Evolutionary conservation across 1,139 yeast genomes (phyloP), one percentile per base, ranked within the genome.

Genomic region (Geotrichum fermentans): DNA sequence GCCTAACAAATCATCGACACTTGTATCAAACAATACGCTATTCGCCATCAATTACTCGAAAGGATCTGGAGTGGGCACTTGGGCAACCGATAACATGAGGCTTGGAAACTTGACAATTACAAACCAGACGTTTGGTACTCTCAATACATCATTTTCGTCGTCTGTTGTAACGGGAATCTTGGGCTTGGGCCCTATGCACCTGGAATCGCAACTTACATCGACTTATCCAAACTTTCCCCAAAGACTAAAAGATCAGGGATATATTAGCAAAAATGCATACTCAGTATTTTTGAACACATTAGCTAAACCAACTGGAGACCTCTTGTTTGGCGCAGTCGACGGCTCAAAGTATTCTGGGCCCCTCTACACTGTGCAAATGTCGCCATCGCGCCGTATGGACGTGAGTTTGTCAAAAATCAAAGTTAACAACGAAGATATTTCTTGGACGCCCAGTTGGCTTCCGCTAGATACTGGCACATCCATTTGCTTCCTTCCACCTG

Each of bases 321-420:
- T 74, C 32, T 47, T 66, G 47, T 74, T 74, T 62, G 79, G 79
- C 2, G 80, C 77, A 2, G 67, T 75, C 43, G 80, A 75, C 58
- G 69, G 71, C 50, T 72, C 74, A 39, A 75, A 74, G 58, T 74
- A 70, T 57, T 41, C 61, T 1, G 77, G 77, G 3, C 49, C 55
- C 5, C 63, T 73, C 51, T 51, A 50, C 29, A 40, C 49, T 2
- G 37, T 58, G 11, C 53, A 53, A 8, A 42, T 42, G 45, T 34
- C 45, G 10, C 13, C 21, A 24, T 10, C 20, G 3, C 18, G 33
- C 14, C 22, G 18, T 17, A 13, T 42, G 22, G 30, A 32, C 3
- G 39, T 34, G 4, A 33, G n/a, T 5, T 32, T 42, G 10, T 33
- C 45, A 3, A 18, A 21, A 13, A 24, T 42, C 24, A 32, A 24